Conservation (phyloP, 2,329 filamentous ascomycete genomes). For the Fusarium virguliforme region DNA sequence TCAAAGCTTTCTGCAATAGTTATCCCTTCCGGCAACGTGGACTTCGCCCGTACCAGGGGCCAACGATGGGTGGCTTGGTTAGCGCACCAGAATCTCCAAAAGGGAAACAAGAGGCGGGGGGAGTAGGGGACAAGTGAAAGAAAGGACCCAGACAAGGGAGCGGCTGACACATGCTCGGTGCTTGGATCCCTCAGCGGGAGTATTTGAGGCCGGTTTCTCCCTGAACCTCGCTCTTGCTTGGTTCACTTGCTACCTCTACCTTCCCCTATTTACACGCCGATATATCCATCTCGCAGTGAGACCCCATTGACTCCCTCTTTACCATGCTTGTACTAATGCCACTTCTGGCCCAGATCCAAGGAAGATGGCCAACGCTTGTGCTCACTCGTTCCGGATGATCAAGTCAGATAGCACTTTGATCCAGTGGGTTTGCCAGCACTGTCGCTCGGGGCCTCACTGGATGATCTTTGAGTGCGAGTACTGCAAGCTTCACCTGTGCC, state of each 20-base stretch:
- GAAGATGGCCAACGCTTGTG: constrained; percentile 70
- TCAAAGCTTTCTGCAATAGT: background rate
- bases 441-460: constrained; percentile 76
- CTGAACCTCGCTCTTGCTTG: background rate
- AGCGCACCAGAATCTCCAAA: background rate
- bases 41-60: background rate
- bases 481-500: constrained; percentile 77
- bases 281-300: background rate
- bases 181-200: background rate
- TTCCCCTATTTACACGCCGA: background rate
- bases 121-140: background rate
- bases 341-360: background rate
- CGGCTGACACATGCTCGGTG: background rate
- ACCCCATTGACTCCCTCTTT: background rate
- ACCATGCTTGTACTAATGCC: background rate
- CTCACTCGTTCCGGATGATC: constrained; percentile 76
- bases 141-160: background rate
- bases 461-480: constrained; percentile 57
- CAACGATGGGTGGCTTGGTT: background rate
- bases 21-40: background rate
- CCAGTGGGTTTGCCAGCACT: constrained; percentile 77
- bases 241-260: background rate
- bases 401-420: constrained; percentile 78
- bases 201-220: background rate
- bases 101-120: background rate